These are phyloP conservation scores for Inga leiocalycina DNA, from an alignment of 306 rosid genomes.

Conservation along the genomic window DNA sequence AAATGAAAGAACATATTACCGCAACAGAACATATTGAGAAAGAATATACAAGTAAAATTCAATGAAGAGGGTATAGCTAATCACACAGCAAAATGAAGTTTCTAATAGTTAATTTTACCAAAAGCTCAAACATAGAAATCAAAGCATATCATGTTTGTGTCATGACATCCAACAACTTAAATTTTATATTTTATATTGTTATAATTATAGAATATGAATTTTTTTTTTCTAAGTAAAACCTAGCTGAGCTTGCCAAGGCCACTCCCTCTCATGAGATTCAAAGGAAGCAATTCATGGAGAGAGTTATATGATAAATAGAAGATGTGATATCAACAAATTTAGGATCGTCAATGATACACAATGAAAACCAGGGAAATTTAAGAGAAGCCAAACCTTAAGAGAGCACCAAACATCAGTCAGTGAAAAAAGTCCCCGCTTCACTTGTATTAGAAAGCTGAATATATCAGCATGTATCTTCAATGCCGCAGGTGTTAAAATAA, in stretches of 20 bases:
- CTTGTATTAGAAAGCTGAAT: no score
- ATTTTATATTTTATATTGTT: background rate
- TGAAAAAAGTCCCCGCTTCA: no score
- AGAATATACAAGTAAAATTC: background rate
- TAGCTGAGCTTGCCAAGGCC: background rate
- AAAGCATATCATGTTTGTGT: constrained; percentile 1
- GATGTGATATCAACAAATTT: constrained; percentile 12
- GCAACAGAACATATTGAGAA: background rate
- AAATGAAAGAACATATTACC: background rate
- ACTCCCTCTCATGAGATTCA: constrained; percentile 17
- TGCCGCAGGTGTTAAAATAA: no score
- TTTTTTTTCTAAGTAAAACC: constrained; percentile 6
- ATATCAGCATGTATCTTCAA: no score
- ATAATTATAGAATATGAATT: background rate
- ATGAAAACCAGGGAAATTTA: no score
- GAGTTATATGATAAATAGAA: background rate
- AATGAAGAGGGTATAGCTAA: background rate
- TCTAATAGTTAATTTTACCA: constrained; percentile 3
- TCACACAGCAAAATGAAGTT: constrained; percentile 5
- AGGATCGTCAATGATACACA: background rate
- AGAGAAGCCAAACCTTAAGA: no score
- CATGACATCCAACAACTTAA: constrained; percentile 2
- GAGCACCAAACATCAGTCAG: no score
- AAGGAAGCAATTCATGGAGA: constrained; percentile 24
- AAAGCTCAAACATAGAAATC: constrained; percentile 3